Conservation (phyloP, 2,329 filamentous ascomycete species). For the Monosporascus cannonballus region DNA sequence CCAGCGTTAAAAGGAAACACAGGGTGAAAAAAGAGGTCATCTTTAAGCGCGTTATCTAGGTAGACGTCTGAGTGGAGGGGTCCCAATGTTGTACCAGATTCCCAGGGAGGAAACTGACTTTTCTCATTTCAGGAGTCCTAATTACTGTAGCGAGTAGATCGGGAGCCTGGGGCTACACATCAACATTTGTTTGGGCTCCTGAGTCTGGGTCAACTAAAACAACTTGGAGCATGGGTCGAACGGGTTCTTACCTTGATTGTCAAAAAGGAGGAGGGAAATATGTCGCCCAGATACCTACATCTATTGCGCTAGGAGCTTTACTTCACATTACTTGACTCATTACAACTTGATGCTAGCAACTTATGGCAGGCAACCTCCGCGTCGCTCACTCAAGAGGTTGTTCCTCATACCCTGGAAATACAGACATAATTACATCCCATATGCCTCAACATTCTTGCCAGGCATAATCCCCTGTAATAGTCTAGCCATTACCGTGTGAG, state of each 20-base stretch:
- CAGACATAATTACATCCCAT: conserved; percentile 19
- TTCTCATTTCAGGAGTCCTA: conserved; percentile 15
- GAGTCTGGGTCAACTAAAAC: conserved; percentile 17
- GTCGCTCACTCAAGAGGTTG: conserved; percentile 9
- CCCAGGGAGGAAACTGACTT: conserved; percentile 7
- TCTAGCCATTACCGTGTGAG: conserved; percentile 8
- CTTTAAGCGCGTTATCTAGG: neutral
- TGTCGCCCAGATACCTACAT: conserved; percentile 12
- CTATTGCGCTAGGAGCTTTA: conserved; percentile 12
- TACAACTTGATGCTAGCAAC: conserved; percentile 11
- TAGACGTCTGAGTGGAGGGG: conserved; percentile 1
- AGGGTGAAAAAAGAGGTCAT: conserved; percentile 1
- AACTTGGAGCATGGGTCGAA: conserved; percentile 20
- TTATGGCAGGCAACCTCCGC: conserved; percentile 13
- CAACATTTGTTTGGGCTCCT: conserved; percentile 16
- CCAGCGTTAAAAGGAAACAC: conserved; percentile 1
- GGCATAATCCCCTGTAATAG: conserved; percentile 9
- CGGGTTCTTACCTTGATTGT: conserved; percentile 29
- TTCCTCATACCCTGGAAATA: conserved; percentile 8
- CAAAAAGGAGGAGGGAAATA: conserved; percentile 12
- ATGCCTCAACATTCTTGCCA: conserved; percentile 15
- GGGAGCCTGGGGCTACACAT: conserved; percentile 10
- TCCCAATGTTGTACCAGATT: conserved; percentile 16
- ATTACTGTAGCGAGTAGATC: conserved; percentile 15
- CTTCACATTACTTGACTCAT: conserved; percentile 15